phyloP scores from a whole-genome alignment of 2,329 filamentous ascomycete species.

The Cladosporium phlei region DNA sequence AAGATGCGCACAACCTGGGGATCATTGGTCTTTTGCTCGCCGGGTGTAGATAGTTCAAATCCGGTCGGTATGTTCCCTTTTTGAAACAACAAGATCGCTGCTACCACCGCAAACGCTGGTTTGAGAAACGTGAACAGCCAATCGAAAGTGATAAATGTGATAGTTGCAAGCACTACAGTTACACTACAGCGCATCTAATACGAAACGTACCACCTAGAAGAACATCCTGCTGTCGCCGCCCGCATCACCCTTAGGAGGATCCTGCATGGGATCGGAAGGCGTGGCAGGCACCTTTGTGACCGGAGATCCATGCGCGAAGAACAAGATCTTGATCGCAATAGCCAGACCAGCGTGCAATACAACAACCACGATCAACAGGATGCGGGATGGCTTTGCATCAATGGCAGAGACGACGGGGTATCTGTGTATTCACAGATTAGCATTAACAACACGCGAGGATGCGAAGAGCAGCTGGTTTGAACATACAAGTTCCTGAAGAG shows the following conservation, averaged over 20 bases:
- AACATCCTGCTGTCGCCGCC: slow-evolving; percentile 4
- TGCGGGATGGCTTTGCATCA: slow-evolving; percentile 85
- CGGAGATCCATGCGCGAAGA: slow-evolving; percentile 65
- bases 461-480: no score
- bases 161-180: neutral
- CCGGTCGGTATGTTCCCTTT: no score
- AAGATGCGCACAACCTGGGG: no score
- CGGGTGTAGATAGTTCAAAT: no score
- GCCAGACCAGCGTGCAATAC: slow-evolving; percentile 82
- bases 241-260: slow-evolving; percentile 5
- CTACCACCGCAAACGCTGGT: no score
- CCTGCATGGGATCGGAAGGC: slow-evolving; percentile 13
- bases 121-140: no score
- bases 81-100: no score
- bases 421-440: slow-evolving; percentile 16
- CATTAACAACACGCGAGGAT: neutral
- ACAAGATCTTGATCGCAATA: slow-evolving; percentile 91
- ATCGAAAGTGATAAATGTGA: no score
- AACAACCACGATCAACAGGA: slow-evolving; percentile 77
- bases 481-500: slow-evolving; percentile 74
- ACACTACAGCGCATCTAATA: neutral
- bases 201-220: neutral
- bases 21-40: no score
- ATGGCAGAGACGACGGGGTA: slow-evolving; percentile 85
- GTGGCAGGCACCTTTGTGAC: slow-evolving; percentile 6